Base-by-base conservation (phyloP, 2,329 filamentous ascomycete species). In the Neoscytalidium dimidiatum region DNA sequence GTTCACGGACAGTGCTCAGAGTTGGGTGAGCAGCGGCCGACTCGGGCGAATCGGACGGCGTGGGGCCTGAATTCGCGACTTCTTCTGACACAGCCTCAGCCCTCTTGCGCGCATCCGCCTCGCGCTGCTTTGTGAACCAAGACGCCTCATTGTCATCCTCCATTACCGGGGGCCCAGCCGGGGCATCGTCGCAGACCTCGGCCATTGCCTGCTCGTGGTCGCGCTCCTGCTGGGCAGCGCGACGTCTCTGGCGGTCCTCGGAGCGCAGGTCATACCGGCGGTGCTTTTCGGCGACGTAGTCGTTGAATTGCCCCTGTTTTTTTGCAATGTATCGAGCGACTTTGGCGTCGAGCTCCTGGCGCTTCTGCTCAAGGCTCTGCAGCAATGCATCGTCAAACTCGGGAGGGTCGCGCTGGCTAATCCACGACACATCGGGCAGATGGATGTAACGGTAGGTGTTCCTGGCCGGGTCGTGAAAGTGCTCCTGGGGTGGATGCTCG, bases 231-330 rank as follows among this genome's bases (percentile, higher is more conserved):
- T 64, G 62, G 29, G 52, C 41, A 8, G 41, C 41, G 62, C 52
- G 62, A 19, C 62, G 48, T 26, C 52, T 46, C 33, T 46, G 53
- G 63, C 63, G 63, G 23, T 65, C 63, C n/a, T 65, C 63, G 43
- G 56, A 17, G 29, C 63, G 53, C 52, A 51, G 35, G 33, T 65
- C 63, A 46, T 65, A 65, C 11, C 63, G 43, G 14, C 46, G 46
- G 63, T 56, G 23, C 53, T 65, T 65, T 8, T 65, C 63, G 44
- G 46, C 56, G n/a, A 65, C 63, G 26, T 48, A 65, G 46, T 65
- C 63, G 53, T 65, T 52, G 33, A 60, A 65, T 61, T 65, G 63
- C 53, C 53, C 63, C 63, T 65, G 63, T 52, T 65, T 65, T 56
- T 65, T 65, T n/a, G 46, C 44, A 19, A 65, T 65, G 56, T 65